Conservation (phyloP, 345 rosid species). For the Citropsis articulata region DNA sequence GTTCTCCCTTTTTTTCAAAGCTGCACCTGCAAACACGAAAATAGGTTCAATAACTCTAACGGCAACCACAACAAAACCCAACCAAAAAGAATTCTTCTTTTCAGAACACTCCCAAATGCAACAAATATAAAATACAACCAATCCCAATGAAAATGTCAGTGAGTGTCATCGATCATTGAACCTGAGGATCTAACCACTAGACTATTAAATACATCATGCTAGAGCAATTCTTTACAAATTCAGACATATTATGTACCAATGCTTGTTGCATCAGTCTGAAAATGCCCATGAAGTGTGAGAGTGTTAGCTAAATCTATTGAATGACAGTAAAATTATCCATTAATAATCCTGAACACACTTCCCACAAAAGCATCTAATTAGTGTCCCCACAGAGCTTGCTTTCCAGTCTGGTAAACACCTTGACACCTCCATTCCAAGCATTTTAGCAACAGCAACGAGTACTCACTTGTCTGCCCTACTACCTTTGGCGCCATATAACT, state of each 20-base stretch:
- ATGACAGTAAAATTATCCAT: not conserved
- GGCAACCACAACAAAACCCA: not conserved
- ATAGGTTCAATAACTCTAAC: slow-evolving; percentile 5
- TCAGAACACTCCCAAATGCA: not conserved
- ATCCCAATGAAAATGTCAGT: not conserved
- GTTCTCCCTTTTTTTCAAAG: slow-evolving; percentile 53
- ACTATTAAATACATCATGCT: not conserved
- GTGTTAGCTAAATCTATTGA: not conserved
- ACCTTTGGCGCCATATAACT: not conserved
- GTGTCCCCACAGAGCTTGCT: not conserved
- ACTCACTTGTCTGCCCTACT: not conserved
- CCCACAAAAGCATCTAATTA: not conserved
- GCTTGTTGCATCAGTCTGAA: not conserved
- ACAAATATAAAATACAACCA: not conserved
- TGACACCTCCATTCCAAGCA: not conserved
- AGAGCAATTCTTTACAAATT: not conserved
- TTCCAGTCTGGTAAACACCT: not conserved
- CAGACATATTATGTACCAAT: not conserved
- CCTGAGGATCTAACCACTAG: not conserved
- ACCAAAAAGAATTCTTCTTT: too few relatives aligned
- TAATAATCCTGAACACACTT: not conserved
- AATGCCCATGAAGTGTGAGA: not conserved
- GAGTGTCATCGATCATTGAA: not conserved
- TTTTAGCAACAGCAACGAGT: not conserved
- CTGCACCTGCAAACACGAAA: slow-evolving; percentile 44